Evolutionary conservation across 176 grass and related monocot species (phyloP).

Genomic region (Microstegium vimineum): DNA sequence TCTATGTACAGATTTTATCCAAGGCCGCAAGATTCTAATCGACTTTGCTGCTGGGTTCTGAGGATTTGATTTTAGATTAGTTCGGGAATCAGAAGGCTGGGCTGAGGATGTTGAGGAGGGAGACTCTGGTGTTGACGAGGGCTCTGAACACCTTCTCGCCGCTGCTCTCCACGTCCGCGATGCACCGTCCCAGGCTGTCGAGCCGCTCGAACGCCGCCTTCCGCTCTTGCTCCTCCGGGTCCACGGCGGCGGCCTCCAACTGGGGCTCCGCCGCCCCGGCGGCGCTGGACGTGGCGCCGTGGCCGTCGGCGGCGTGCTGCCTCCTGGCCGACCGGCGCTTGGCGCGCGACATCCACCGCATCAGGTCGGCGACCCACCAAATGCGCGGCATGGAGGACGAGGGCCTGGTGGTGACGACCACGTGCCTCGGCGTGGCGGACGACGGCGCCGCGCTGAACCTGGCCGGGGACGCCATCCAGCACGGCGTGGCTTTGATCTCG

Average conservation of each 20-base stretch:
- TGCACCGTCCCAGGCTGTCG: conserved; percentile 49
- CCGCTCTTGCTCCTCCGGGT: no score
- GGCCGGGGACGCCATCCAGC: conserved; percentile 38
- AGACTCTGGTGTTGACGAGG: conserved; percentile 74
- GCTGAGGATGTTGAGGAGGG: conserved; percentile 77
- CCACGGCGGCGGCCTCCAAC: no score
- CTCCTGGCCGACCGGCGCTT: no score
- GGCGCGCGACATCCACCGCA: background rate
- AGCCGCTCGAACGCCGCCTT: conserved; percentile 34
- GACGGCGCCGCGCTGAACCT: conserved; percentile 14
- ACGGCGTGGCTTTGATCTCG: background rate
- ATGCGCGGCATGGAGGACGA: conserved; percentile 40
- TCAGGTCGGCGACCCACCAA: conserved; percentile 72
- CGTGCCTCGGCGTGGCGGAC: conserved; percentile 32
- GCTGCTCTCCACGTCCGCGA: conserved; percentile 51
- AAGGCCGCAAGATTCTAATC: no score
- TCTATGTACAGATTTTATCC: conserved; percentile 25
- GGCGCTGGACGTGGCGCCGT: no score
- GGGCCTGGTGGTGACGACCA: conserved; percentile 13
- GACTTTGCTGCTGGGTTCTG: background rate
- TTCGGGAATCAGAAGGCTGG: conserved; percentile 42
- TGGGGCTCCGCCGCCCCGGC: background rate
- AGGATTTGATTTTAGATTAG: background rate
- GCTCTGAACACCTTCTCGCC: conserved; percentile 62
- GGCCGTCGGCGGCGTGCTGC: no score